phyloP scores from a whole-genome alignment of 2,329 filamentous ascomycete species.

The Scortechinia acanthostroma region DNA sequence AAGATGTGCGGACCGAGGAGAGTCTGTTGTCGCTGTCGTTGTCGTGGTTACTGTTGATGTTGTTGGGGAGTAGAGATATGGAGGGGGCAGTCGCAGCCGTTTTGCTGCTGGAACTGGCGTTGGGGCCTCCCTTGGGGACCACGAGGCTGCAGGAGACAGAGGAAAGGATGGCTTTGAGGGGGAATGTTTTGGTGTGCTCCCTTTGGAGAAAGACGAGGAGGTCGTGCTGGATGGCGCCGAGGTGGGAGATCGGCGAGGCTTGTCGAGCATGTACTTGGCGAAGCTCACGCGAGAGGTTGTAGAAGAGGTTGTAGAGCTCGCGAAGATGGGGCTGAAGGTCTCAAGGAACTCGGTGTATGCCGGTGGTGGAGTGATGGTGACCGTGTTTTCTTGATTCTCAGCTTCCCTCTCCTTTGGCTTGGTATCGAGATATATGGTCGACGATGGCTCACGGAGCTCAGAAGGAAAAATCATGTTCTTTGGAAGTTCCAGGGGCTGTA shows the following conservation, averaged over 20 bases:
- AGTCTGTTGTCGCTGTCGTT: no score
- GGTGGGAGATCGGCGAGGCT: background rate
- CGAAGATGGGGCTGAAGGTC: conserved; percentile 35
- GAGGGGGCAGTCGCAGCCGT: background rate
- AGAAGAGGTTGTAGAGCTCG: conserved; percentile 4
- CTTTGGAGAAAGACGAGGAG: background rate
- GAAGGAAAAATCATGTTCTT: background rate
- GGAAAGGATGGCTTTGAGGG: background rate
- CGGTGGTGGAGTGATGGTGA: conserved; percentile 31
- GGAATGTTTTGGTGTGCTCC: background rate
- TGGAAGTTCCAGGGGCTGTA: no score
- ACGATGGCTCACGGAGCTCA: background rate
- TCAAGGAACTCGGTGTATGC: conserved; percentile 60
- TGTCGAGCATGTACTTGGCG: no score
- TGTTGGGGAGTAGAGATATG: no score
- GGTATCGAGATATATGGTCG: background rate
- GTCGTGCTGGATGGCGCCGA: background rate
- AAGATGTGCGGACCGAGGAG: background rate
- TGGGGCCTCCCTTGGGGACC: background rate
- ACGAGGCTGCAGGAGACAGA: background rate
- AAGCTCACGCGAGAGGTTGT: background rate
- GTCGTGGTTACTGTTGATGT: no score
- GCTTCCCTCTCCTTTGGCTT: background rate
- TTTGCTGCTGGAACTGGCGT: no score
- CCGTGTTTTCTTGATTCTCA: no score